Evolutionary conservation across 148 eudicot species (phyloP).

Genomic region (Spergularia bocconei): DNA sequence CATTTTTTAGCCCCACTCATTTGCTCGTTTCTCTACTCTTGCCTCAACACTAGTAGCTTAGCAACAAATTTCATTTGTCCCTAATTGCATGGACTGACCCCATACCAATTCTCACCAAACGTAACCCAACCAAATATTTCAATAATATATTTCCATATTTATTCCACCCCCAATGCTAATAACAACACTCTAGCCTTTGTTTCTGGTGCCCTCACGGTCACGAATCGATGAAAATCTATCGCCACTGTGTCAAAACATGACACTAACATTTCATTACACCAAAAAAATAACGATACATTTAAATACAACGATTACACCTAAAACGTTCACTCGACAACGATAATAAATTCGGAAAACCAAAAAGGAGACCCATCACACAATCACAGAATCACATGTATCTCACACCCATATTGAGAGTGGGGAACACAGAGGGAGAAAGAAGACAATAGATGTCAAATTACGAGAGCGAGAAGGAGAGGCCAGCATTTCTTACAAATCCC

Average conservation of each 20-base stretch:
- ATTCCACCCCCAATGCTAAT: not conserved
- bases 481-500: conserved; percentile 52
- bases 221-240: too few species aligned
- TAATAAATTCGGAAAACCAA: too few species aligned
- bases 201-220: too few species aligned
- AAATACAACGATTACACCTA: too few species aligned
- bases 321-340: too few species aligned
- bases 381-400: conserved; percentile 36
- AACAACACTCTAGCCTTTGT: not conserved
- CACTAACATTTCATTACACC: too few species aligned
- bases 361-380: too few species aligned
- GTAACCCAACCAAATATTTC: not conserved
- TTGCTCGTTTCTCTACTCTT: not conserved
- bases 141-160: not conserved
- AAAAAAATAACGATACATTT: too few species aligned
- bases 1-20: not conserved
- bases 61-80: too few species aligned
- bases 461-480: conserved; percentile 55
- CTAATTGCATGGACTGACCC: not conserved
- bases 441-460: conserved; percentile 20
- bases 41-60: too few species aligned
- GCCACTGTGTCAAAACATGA: too few species aligned
- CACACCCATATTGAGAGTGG: conserved; percentile 12
- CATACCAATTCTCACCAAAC: not conserved
- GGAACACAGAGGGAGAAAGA: conserved; percentile 18